phyloP scores from a whole-genome alignment of 2,329 filamentous ascomycete species.

The Talaromyces sp. region DNA sequence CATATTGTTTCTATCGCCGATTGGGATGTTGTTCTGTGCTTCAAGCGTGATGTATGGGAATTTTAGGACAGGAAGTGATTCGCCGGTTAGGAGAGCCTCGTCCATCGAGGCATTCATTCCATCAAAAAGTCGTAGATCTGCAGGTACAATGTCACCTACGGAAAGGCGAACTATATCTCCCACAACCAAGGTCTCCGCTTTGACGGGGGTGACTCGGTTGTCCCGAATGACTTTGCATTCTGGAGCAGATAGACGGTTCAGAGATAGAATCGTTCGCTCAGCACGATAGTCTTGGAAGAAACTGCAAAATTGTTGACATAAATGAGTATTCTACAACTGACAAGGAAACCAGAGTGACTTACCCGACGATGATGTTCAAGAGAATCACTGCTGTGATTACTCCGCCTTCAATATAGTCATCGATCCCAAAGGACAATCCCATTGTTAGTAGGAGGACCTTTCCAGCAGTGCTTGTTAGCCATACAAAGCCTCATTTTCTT shows the following conservation, averaged over 20 bases:
- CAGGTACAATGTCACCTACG: slow-evolving; percentile 62
- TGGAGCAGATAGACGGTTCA: slow-evolving; percentile 59
- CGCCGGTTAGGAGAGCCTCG: slow-evolving; percentile 64
- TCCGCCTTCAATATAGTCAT: slow-evolving; percentile 61
- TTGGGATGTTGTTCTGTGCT: slow-evolving; percentile 33
- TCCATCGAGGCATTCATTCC: slow-evolving; percentile 75
- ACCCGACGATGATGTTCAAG: slow-evolving; percentile 60
- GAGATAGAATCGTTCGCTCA: slow-evolving; percentile 62
- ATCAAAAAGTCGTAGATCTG: slow-evolving; percentile 58
- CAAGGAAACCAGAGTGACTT: slow-evolving; percentile 3
- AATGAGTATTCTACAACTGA: no score
- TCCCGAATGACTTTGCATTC: slow-evolving; percentile 60
- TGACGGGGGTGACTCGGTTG: slow-evolving; percentile 55
- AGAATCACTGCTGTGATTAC: slow-evolving; percentile 63
- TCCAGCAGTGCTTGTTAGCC: not conserved
- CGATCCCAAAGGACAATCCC: slow-evolving; percentile 61
- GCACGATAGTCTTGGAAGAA: slow-evolving; percentile 64
- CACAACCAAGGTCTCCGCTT: slow-evolving; percentile 61
- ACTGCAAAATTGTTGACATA: no score
- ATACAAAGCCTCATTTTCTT: no score
- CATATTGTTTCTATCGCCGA: slow-evolving; percentile 63
- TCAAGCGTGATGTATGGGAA: slow-evolving; percentile 39
- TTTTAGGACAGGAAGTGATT: slow-evolving; percentile 63
- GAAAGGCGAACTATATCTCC: slow-evolving; percentile 58
- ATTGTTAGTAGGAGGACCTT: slow-evolving; percentile 76